Evolutionary conservation across 1,284 basidiomycete species (phyloP), one percentile per base, ranked within the genome.

Genomic region (Tylopilus sp.): DNA sequence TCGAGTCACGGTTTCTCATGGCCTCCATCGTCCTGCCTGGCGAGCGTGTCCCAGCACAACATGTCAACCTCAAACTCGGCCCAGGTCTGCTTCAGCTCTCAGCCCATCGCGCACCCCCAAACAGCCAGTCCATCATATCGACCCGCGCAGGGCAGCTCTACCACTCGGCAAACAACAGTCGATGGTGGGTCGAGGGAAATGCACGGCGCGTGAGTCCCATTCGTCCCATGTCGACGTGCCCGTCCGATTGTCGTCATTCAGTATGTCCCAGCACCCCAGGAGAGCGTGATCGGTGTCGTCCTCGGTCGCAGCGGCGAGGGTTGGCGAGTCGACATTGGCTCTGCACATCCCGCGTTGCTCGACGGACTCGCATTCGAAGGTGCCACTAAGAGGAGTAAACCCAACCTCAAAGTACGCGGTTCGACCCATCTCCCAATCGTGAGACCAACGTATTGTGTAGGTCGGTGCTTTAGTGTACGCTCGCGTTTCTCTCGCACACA

Each of bases 361-460:
- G 90, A 92, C 55, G 86, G 78, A 1, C 75, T 93, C 13, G 89
- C 90, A 2, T 93, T 93, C 60, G 89, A 93, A 65, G 86, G 89
- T 2, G 91, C 89, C 4, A 89, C 86, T 18, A 92, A 90, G 71
- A 70, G 90, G 49, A 92, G 87, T 59, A 82, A 81, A 65, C 91
- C 90, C 33, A 89, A 89, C 66, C 74, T 93, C 43, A 92, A 90
- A 73, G 90, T 86, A 50, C 16, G 53, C 39, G 13, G 16, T 7
- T 13, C 37, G 10, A 41, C 23, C 39, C 21, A 37, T 40, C 23
- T 43, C 11, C 33, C 37, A 1, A 19, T 33, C 8, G n/a, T 26
- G 18, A 21, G 6, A 41, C 36, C 29, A 4, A 55, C 28, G 44
- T 19, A n/a, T 25, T 31, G 12, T 41, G 3, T 55, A 93, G 90